Conservation (phyloP, 257 asterid species). For the Ballota nigra region DNA sequence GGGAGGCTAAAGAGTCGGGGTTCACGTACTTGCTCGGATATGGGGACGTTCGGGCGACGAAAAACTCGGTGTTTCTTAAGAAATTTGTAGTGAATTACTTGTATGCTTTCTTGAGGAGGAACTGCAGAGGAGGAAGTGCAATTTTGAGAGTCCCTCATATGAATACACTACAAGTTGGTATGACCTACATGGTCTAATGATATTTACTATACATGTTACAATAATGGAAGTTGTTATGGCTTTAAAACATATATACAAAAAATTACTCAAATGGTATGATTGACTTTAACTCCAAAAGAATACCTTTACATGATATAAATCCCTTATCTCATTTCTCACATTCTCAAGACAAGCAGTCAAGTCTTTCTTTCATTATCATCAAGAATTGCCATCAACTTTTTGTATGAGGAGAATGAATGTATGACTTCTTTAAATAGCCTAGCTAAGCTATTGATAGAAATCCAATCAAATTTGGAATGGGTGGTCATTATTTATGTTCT, state of each 20-base stretch:
- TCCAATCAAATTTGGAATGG: too few species aligned
- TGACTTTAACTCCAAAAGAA: too few species aligned
- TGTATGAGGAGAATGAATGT: too few species aligned
- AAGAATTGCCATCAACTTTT: too few species aligned
- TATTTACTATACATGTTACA: not conserved
- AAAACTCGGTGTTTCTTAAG: conserved; percentile 74
- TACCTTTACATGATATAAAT: too few species aligned
- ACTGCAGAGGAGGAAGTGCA: conserved; percentile 94
- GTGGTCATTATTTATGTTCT: too few species aligned
- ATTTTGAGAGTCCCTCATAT: conserved; percentile 88
- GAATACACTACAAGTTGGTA: conserved; percentile 72
- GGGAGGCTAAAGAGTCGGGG: conserved; percentile 77
- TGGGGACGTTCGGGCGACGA: conserved; percentile 85
- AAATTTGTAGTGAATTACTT: conserved; percentile 77
- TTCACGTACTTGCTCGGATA: conserved; percentile 85
- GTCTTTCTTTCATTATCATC: too few species aligned
- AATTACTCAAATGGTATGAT: too few species aligned
- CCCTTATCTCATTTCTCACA: too few species aligned
- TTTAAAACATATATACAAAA: not conserved
- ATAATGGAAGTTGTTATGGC: not conserved
- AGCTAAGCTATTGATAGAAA: too few species aligned
- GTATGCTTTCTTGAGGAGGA: conserved; percentile 80
- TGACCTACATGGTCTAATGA: conserved; percentile 93
- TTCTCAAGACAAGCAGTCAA: too few species aligned
- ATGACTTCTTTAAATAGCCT: too few species aligned